A percentile compares a stretch with the other conserved stretches of the same genome.
phyloP scores from a whole-genome alignment of 306 rosid genomes.

The Adenanthera pavonina region DNA sequence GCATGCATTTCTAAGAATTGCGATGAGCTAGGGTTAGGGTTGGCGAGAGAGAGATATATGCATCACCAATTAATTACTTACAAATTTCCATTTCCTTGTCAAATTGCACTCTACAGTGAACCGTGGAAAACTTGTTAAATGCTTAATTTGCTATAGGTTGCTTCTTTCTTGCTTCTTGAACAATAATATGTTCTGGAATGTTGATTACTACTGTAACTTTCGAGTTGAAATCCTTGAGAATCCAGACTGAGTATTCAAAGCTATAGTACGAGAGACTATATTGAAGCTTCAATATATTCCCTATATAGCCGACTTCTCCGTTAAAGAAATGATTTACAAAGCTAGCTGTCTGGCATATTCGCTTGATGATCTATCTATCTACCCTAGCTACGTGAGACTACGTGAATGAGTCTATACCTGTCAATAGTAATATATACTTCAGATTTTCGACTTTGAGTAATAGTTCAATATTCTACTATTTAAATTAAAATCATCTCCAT shows the following conservation, averaged over 20 bases:
- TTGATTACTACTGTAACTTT: not conserved
- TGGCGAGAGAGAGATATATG: not conserved
- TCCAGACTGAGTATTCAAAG: not conserved
- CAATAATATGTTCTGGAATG: not conserved
- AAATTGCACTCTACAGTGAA: not conserved
- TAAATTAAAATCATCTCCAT: too few relatives aligned
- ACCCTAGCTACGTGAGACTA: conserved; percentile 17
- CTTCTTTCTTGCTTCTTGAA: not conserved
- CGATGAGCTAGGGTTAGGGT: not conserved
- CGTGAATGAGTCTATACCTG: not conserved
- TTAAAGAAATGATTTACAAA: not conserved
- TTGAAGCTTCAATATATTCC: not conserved
- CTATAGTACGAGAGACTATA: not conserved
- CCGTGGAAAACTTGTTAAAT: not conserved
- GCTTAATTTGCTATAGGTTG: not conserved
- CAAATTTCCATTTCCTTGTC: not conserved
- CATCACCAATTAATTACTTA: not conserved
- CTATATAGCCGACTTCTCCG: not conserved
- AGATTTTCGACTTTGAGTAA: not conserved
- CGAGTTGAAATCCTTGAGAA: not conserved
- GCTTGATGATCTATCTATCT: not conserved
- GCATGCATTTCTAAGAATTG: not conserved
- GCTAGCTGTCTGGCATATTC: conserved; percentile 18
- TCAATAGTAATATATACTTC: not conserved
- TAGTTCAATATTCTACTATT: not conserved